Base-by-base conservation (phyloP, 768 basidiomycete species). In the Auricularia auricula-judae region DNA sequence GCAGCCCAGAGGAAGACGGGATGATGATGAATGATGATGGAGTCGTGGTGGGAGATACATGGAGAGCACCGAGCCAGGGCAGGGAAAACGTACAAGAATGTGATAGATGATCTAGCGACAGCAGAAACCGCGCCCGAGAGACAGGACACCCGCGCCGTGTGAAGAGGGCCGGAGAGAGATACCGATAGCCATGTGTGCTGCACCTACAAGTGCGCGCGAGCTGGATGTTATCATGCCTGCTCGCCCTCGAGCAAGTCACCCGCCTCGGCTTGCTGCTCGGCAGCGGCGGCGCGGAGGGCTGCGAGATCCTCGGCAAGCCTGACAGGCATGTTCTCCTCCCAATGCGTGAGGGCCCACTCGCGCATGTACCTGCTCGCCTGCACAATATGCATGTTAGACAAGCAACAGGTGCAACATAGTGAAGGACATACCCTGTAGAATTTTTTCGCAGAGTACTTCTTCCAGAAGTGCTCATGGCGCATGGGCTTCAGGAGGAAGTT, bases 381-480 rank as follows among this genome's bases (percentile, higher is more conserved):
- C 11, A 35, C 23, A 56, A 11, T 29, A 29, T 29, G 39, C 11
- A 51, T 21, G 47, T 51, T 18, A 59, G 56, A 29, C 14, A 4
- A 8, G 8, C 23, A 33, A 12, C 18, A 59, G 14, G 34, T 7
- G 29, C 11, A 18, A 21, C 14, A 59, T 29, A 4, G 11, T 4
- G 23, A 33, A 23, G 72, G 68, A 23, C 74, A 75, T 0, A 93
- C 91, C 82, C 92, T 93, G 78, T 90, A 78, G 76, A 85, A 92
- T 62, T 84, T 88, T 76, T 88, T 92, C 35, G 84, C 82, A 0
- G 91, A 86, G 71, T 94, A 98, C 77, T 98, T 97, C 77, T 88
- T 89, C 78, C 83, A 86, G 72, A 97, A 87, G 35, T 85, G 85
- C 62, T 91, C 85, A 65, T 93, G 88, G 60, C 79, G 80, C 61